phyloP scores from a whole-genome alignment of 2,329 filamentous ascomycete genomes.

The Pyrenochaeta sp. region DNA sequence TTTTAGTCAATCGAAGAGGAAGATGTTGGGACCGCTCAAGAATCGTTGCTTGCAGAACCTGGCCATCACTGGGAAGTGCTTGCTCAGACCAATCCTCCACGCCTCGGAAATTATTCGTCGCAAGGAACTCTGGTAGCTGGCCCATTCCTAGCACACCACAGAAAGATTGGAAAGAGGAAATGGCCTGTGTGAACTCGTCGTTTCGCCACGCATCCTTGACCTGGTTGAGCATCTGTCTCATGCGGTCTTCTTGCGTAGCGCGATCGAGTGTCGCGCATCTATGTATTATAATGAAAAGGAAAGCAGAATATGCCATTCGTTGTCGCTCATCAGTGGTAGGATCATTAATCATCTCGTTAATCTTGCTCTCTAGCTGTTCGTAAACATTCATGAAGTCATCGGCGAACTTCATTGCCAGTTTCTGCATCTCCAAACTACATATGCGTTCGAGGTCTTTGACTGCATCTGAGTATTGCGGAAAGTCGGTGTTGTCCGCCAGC shows the following conservation, averaged over 20 bases:
- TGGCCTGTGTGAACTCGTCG: conserved; percentile 69
- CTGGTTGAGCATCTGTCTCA: conserved; percentile 81
- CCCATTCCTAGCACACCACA: conserved; percentile 80
- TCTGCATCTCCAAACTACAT: conserved; percentile 85
- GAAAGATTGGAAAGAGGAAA: conserved; percentile 80
- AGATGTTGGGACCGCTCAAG: conserved; percentile 77
- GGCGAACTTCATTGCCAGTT: conserved; percentile 87
- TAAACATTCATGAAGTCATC: conserved; percentile 90
- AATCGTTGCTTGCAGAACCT: conserved; percentile 78
- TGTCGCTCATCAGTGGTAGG: conserved; percentile 81
- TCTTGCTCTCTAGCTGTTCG: conserved; percentile 81
- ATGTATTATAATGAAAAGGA: conserved; percentile 93
- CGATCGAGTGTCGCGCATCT: conserved; percentile 78
- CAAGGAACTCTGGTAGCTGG: conserved; percentile 81
- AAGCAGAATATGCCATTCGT: conserved; percentile 84
- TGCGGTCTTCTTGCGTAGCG: conserved; percentile 71
- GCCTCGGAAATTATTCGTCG: conserved; percentile 73
- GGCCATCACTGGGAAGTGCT: conserved; percentile 78
- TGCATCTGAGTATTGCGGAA: conserved; percentile 80
- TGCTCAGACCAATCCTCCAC: conserved; percentile 84
- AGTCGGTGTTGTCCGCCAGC: conserved; percentile 74
- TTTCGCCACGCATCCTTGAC: conserved; percentile 83
- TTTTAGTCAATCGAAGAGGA: conserved; percentile 86
- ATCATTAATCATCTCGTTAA: conserved; percentile 79
- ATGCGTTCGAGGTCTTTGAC: conserved; percentile 88